Base-by-base conservation (phyloP, 2,329 filamentous ascomycete genomes). In the Colletotrichum sp. region DNA sequence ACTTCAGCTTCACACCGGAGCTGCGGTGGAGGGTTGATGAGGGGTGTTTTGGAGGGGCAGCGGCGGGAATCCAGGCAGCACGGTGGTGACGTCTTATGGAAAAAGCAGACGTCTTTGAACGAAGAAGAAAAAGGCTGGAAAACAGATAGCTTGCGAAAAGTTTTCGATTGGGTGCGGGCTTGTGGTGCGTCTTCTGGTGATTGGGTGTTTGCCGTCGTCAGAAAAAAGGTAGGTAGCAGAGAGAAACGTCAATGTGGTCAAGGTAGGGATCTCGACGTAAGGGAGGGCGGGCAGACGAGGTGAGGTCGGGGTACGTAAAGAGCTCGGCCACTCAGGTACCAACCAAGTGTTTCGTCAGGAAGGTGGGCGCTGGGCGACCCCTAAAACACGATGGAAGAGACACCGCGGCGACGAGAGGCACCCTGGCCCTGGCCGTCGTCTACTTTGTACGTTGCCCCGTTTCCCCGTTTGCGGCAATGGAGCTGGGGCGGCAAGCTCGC, bases 41-140 rank as follows among this genome's bases (percentile, higher is more conserved):
- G 74, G 74, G 74, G 74, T 52, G 73, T 52, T 64, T 44, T 60
- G 59, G 70, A 76, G 73, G 73, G 73, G 69, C 69, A 69, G 21
- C 26, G 18, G 55, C 16, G 18, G 52, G 60, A 60, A 36, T 75
- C 16, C 57, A 68, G 73, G 70, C 73, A 76, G 65, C 73, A 72
- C 63, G 44, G 44, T 55, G 36, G 69, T 72, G 73, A 72, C 73
- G 73, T 72, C 73, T 68, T 65, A 13, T n/a, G 44, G 65, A 24
- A 36, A 52, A 52, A 65, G 39, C 16, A 32, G 44, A 36, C 24
- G 26, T 30, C 15, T 26, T 59, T 26, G 55, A 59, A 59, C 44
- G n/a, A 60, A 34, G 24, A 65, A 44, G 28, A 18, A 18, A n/a
- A 60, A 39, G 34, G 49, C 49, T 21, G 34, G 39, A 57, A 52